Percentiles rank a stretch among this genome's conserved stretches.
Conservation (phyloP, 164 flowering plant genomes). For the Magnolia changhungtana region DNA sequence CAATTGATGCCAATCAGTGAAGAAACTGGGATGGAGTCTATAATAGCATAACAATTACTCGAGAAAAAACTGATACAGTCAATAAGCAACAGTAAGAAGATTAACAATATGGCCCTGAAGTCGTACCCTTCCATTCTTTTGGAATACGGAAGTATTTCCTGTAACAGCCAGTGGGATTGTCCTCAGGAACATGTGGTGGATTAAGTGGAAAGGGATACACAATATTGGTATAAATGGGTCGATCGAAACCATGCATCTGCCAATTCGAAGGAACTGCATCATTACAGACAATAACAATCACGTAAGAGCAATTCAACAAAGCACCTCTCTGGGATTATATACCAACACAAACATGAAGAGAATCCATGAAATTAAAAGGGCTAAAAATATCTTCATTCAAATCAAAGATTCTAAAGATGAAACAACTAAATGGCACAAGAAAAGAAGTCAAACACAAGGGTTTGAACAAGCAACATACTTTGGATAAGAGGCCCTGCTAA, state of each 20-base stretch:
- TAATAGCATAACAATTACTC: background rate
- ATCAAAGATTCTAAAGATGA: background rate
- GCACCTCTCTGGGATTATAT: background rate
- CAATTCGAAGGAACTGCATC: constrained; percentile 94
- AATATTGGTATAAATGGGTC: constrained; percentile 84
- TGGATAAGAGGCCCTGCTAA: too few species aligned
- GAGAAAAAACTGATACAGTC: background rate
- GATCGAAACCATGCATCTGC: constrained; percentile 97
- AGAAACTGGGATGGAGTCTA: background rate
- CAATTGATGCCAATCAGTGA: too few species aligned
- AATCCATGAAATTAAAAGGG: background rate
- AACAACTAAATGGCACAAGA: background rate
- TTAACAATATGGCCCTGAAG: background rate
- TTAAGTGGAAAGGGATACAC: constrained; percentile 75
- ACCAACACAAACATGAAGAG: background rate
- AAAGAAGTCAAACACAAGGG: background rate
- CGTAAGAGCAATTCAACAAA: background rate
- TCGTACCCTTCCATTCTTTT: constrained; percentile 81
- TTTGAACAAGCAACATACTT: background rate
- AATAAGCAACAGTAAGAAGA: background rate
- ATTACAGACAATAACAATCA: constrained; percentile 15
- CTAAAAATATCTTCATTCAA: background rate
- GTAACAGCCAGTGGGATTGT: constrained; percentile 97
- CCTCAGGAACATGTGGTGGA: constrained; percentile 77
- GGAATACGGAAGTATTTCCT: constrained; percentile 74